Evolutionary conservation across 768 basidiomycete species (phyloP).

Genomic region (Antrodiella citrinella): DNA sequence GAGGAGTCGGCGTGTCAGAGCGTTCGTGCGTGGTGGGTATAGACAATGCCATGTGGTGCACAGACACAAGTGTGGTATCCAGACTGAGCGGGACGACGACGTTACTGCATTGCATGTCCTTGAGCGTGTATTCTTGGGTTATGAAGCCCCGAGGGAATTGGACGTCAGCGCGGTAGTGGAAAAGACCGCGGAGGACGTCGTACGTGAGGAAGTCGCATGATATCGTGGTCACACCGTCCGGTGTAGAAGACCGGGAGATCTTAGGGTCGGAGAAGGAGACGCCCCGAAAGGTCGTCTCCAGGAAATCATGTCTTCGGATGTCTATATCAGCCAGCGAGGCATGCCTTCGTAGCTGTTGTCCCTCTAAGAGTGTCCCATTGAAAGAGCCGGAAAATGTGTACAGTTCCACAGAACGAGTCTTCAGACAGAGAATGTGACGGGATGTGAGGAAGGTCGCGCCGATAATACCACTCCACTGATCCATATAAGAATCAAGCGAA

Average conservation of each 20-base stretch:
- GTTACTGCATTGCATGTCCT: not conserved
- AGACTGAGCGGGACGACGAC: constrained; percentile 22
- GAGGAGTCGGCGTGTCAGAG: constrained; percentile 8
- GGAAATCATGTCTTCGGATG: constrained; percentile 9
- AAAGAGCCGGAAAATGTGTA: constrained; percentile 20
- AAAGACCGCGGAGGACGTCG: constrained; percentile 39
- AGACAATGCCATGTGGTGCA: constrained; percentile 32
- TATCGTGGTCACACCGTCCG: constrained; percentile 20
- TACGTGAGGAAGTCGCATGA: constrained; percentile 37
- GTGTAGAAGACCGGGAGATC: not conserved
- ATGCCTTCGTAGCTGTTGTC: not conserved
- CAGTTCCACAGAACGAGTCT: constrained; percentile 42
- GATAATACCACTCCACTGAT: constrained; percentile 35
- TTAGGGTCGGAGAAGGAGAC: constrained; percentile 14
- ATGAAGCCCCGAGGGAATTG: not conserved
- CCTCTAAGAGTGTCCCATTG: not conserved
- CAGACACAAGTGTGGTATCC: constrained; percentile 34
- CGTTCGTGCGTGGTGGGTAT: constrained; percentile 5
- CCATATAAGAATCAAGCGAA: not conserved
- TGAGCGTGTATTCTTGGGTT: not conserved
- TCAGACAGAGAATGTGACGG: constrained; percentile 42
- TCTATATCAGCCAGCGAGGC: not conserved
- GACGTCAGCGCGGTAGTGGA: constrained; percentile 35
- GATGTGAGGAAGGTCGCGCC: constrained; percentile 37
- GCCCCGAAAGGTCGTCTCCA: constrained; percentile 30